Evolutionary conservation across 148 eudicot genomes (phyloP).

Genomic region (Fagopyrum esculentum): DNA sequence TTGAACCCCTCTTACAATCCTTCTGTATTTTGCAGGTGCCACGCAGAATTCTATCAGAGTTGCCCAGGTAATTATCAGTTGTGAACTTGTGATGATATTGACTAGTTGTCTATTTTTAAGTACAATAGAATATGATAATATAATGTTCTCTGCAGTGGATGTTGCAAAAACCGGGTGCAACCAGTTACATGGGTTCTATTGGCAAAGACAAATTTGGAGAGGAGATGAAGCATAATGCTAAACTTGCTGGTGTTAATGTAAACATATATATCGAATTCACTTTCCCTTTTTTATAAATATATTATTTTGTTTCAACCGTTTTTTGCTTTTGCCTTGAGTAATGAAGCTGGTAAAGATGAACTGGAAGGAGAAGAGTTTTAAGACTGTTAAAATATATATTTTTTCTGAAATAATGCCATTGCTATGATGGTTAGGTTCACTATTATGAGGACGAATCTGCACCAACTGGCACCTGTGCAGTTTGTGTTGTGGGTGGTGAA

Average conservation of each 20-base stretch:
- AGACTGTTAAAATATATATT: not conserved
- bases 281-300: not conserved
- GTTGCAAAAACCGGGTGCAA: conserved; percentile 87
- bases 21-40: conserved; percentile 52
- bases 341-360: not conserved
- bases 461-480: conserved; percentile 94
- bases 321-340: not conserved
- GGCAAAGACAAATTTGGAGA: conserved; percentile 98
- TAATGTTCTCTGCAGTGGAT: conserved; percentile 60
- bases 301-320: too few relatives aligned
- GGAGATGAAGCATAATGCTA: conserved; percentile 80
- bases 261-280: not conserved
- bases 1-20: conserved; percentile 3
- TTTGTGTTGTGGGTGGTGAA: conserved; percentile 87
- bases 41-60: conserved; percentile 94
- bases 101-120: not conserved
- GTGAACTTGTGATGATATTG: not conserved
- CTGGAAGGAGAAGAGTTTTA: not conserved
- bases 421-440: conserved; percentile 46
- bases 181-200: conserved; percentile 86
- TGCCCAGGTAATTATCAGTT: conserved; percentile 56
- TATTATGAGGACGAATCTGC: conserved; percentile 81
- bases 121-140: not conserved
- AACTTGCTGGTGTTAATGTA: conserved; percentile 77
- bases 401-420: not conserved